phyloP scores from a whole-genome alignment of 108 stramenopile species.

The Cyclotella cryptica region DNA sequence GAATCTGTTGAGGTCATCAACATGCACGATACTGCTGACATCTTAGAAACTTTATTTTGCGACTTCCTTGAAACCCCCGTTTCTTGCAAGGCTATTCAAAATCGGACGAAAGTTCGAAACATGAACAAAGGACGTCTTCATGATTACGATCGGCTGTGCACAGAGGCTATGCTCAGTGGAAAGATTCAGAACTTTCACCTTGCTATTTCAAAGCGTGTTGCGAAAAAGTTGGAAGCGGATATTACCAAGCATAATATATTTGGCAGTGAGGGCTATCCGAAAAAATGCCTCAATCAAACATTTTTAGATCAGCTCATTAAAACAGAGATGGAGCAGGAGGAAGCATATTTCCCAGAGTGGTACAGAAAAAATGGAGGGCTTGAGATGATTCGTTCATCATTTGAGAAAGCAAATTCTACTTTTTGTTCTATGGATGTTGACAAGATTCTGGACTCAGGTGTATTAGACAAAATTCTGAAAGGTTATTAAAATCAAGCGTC shows the following conservation, averaged over 20 bases:
- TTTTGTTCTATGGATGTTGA: slow-evolving; percentile 24
- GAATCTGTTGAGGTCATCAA: slow-evolving; percentile 23
- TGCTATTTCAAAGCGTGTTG: background rate
- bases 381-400: slow-evolving; percentile 2
- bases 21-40: slow-evolving; percentile 14
- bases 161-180: background rate
- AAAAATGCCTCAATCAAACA: slow-evolving; percentile 13
- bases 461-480: slow-evolving; percentile 9
- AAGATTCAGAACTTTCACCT: background rate
- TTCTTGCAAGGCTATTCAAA: too few species aligned
- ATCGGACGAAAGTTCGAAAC: too few species aligned
- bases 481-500: too few species aligned
- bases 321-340: slow-evolving; percentile 25
- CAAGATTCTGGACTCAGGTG: slow-evolving; percentile 18
- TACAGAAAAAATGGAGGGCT: slow-evolving; percentile 29
- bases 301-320: slow-evolving; percentile 13
- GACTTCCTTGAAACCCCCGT: background rate
- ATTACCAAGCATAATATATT: background rate
- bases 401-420: slow-evolving; percentile 9
- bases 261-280: background rate
- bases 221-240: background rate
- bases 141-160: background rate
- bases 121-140: background rate
- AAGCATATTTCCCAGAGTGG: slow-evolving; percentile 23
- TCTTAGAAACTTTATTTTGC: slow-evolving; percentile 26